Evolutionary conservation across 352 stramenopile genomes (phyloP), one percentile per base, ranked within the genome.

Genomic region (Pythium angustatum): DNA sequence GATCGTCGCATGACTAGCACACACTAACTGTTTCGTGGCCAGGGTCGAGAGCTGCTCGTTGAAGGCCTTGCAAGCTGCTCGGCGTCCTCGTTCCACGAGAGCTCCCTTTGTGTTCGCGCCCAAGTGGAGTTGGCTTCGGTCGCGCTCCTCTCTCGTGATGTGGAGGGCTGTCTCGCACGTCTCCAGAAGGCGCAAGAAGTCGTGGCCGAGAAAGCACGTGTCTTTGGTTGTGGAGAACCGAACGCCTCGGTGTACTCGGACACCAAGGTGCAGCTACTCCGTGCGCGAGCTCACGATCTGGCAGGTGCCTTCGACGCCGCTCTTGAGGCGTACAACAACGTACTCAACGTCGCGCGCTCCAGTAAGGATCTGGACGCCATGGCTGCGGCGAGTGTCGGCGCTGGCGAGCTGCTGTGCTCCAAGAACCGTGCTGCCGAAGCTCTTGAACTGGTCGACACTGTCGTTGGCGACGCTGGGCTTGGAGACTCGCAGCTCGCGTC

Each of bases 21-120:
- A n/a, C n/a, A n/a, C n/a, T n/a, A n/a, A n/a, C n/a, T n/a, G n/a
- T n/a, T n/a, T n/a, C n/a, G 40, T 14, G 14, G 5, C 1, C 7
- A 93, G 83, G 80, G 73, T 15, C 79, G 72, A 21, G 72, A 75
- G 17, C 45, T 54, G 7, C 64, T 93, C 30, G 54, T 85, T 26
- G 81, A 93, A 63, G 83, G 75, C 0, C 69, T 91, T 21, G 78
- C 77, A 10, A 80, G 78, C 30, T 86, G 76, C 47, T 76, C 81
- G 15, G 76, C 81, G 3, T 88, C 83, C 15, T 83, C 83, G 0
- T 90, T 93, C 62, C 78, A 84, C 61, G 83, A 93, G 48, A 78
- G 78, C 22, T 55, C 72, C 27, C 58, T 90, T 22, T 91, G 81
- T 27, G 70, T 93, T 11, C 72, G 78, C 11, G 66, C 69, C 5